Percentiles rank a stretch among this genome's conserved stretches.
These are phyloP conservation scores for Colletotrichum sp. DNA, from an alignment of 2,329 filamentous ascomycete species.

Conservation along the genomic window DNA sequence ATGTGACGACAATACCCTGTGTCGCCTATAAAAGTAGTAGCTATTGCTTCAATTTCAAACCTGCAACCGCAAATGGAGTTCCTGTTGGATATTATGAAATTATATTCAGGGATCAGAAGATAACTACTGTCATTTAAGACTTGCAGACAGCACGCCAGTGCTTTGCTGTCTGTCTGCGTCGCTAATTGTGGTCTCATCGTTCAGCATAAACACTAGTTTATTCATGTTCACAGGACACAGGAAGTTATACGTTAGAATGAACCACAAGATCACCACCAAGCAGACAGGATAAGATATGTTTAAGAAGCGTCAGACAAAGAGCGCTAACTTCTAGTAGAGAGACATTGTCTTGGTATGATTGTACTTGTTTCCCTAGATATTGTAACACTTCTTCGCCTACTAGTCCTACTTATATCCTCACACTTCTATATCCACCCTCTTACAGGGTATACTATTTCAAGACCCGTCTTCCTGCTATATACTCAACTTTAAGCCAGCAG, in stretches of 20 bases:
- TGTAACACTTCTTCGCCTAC: neutral
- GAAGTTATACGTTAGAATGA: fast-evolving
- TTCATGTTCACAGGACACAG: neutral
- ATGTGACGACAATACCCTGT: neutral
- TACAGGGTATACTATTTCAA: neutral
- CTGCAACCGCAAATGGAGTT: neutral
- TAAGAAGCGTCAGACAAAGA: fast-evolving
- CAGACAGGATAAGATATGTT: fast-evolving
- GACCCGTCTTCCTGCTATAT: neutral
- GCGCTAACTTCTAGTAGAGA: neutral
- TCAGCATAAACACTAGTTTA: neutral
- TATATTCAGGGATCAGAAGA: too few species aligned
- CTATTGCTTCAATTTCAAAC: neutral
- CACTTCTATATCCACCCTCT: neutral
- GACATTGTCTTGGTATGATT: too few species aligned
- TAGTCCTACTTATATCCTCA: neutral
- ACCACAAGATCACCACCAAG: fast-evolving
- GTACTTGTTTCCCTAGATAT: neutral
- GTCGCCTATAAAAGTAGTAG: neutral
- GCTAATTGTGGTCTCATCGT: neutral
- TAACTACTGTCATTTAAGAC: too few species aligned
- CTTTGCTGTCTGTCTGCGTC: too few species aligned
- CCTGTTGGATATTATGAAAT: too few species aligned
- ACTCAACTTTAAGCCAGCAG: neutral
- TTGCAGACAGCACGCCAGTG: too few species aligned